Conservation (phyloP, 139 green algal genomes). For the Prasinococcaceae sp. region DNA sequence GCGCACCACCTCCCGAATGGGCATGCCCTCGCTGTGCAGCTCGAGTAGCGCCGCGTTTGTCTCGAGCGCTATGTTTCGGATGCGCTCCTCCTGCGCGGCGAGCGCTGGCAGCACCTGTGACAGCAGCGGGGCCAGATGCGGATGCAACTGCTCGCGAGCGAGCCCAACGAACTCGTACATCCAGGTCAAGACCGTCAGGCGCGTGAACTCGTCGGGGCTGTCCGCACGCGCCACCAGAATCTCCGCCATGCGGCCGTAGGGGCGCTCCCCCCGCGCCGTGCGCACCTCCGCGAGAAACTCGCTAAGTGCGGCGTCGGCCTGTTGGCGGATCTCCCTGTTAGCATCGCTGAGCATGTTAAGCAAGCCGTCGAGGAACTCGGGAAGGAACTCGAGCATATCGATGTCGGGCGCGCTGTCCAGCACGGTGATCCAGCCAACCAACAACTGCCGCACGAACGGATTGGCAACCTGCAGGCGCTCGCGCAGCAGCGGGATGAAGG, state of each 20-base stretch:
- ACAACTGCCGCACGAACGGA: conserved; percentile 66
- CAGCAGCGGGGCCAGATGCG: conserved; percentile 32
- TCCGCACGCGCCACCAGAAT: conserved; percentile 22
- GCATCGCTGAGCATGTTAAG: conserved; percentile 70
- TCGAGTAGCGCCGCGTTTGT: no score
- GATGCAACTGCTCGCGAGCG: conserved; percentile 32
- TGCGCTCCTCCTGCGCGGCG: conserved; percentile 28
- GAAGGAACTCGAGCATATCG: conserved; percentile 73
- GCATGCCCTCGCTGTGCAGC: no score
- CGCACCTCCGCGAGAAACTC: conserved; percentile 30
- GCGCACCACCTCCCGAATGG: no score
- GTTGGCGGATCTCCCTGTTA: conserved; percentile 45
- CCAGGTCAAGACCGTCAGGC: conserved; percentile 70
- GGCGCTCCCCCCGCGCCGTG: conserved; percentile 3
- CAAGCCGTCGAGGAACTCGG: conserved; percentile 74
- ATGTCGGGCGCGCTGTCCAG: conserved; percentile 76
- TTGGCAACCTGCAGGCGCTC: conserved; percentile 63
- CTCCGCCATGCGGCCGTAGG: conserved; percentile 16
- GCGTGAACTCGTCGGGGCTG: conserved; percentile 51
- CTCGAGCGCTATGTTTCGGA: not conserved
- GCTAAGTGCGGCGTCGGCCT: conserved; percentile 37
- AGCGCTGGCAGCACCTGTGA: conserved; percentile 43
- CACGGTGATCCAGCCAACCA: conserved; percentile 68
- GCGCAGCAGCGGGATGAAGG: conserved; percentile 71
- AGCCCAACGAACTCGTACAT: conserved; percentile 51